Evolutionary conservation across 2,329 filamentous ascomycete genomes (phyloP), one percentile per base, ranked within the genome.

Genomic region (Basipetospora chlamydospora): DNA sequence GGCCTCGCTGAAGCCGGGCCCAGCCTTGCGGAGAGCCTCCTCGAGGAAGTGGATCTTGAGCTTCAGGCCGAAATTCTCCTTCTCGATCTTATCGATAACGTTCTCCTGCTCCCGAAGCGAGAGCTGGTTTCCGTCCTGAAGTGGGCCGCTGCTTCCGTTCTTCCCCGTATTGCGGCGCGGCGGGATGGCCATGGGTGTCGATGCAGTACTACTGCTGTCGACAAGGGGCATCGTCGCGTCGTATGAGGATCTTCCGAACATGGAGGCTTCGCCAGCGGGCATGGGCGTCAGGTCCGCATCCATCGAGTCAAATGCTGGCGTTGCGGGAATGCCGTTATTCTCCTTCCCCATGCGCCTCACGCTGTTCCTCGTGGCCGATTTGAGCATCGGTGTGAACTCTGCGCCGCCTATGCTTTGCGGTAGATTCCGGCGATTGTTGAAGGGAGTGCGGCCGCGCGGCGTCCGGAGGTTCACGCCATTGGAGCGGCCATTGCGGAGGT

Each of bases 11-110:
- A 87, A 90, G 38, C 87, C 85, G 6, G 84, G 86, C 1, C 88
- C 88, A 38, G 80, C 75, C 54, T 92, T 94, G 37, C 79, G 74
- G 34, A 98, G 61, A 11, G 84, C 83, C 47, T 96, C 85, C 55
- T 98, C 86, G 39, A 98, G 69, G 54, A 93, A 98, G 56, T 96
- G 86, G 37, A 96, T 94, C 57, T 94, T 95, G 47, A 96, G 70
- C 58, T 96, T 96, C 37, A 98, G 67, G 17, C 85, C 85, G 53
- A 96, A 98, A 52, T 98, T 98, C 52, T 96, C 90, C 63, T 98
- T 98, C 53, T 95, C 86, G 48, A 98, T 88, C 51, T 83, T 83
- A 60, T 95, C 84, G 47, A 98, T 88, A 46, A 90, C 81, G 47
- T 85, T 86, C 58, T 96, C 90, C 56, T 98, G 90, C 53, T 98